Base-by-base conservation (phyloP, 257 asterid genomes). In the Salvia splendens region DNA sequence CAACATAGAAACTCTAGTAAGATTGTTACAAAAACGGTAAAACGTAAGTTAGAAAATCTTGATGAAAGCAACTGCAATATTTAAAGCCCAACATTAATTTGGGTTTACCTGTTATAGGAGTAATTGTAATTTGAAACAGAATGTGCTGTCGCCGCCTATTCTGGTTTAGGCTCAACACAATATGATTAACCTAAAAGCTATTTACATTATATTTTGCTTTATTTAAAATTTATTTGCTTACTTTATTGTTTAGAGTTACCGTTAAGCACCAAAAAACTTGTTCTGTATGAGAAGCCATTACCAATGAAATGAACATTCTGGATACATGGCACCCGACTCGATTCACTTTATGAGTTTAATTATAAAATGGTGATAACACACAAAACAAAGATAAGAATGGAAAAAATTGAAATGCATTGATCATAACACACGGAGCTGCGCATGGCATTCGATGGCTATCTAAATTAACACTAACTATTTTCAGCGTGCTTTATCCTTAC, bases 111-210 rank as follows among this genome's bases (percentile, higher is more conserved):
- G 14, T 28, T 12, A 16, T 51, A 15, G 64, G 64, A 62, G 57
- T n/a, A 51, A 8, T 7, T 56, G 62, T 32, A 32, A 16, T 5
- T 51, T 51, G 57, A 52, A 49, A 61, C 36, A 48, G 35, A 64
- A 40, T 36, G 53, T 48, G 55, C 51, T 58, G 67, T 72, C 68
- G 78, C 78, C 49, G 48, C 69, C 69, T 67, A 65, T 65, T 51
- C 15, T 42, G n/a, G 11, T 55, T 12, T 57, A 65, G 72, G 53
- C 57, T 58, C 67, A 35, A 32, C 61, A 65, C 52, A 3, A 8
- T 24, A 42, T 54, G 41, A 57, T 59, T 69, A 17, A 6, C 73
- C 64, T 69, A 38, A 12, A 32, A 16, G 52, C 70, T 54, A 54
- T 72, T 43, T 64, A 15, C 69, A 53, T 16, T 17, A 5, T 8